phyloP scores from a whole-genome alignment of 805 yeast species.

The Monosporozyma solicola region DNA sequence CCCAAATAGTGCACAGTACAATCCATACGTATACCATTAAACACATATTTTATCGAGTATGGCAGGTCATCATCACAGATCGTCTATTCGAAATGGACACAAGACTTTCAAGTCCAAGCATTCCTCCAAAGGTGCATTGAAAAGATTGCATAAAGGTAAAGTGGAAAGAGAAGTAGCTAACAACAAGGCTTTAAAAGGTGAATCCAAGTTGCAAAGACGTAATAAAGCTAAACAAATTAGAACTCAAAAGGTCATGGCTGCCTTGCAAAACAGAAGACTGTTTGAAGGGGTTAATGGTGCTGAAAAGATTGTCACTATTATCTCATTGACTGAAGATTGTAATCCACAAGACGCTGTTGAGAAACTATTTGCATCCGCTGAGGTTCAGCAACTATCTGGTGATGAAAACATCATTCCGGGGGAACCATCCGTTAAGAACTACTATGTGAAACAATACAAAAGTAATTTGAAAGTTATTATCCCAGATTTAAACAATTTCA shows the following conservation, averaged over 20 bases:
- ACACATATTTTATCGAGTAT: slow-evolving; percentile 22
- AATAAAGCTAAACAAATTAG: slow-evolving; percentile 72
- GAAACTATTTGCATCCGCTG: slow-evolving; percentile 20
- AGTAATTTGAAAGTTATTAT: slow-evolving; percentile 62
- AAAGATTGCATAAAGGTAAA: slow-evolving; percentile 75
- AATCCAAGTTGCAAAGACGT: slow-evolving; percentile 57
- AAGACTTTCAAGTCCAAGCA: slow-evolving; percentile 90
- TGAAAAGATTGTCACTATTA: slow-evolving; percentile 72
- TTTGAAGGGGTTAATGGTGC: slow-evolving; percentile 78
- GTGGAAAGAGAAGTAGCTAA: slow-evolving; percentile 56
- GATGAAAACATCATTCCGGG: slow-evolving; percentile 29
- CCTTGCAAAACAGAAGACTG: slow-evolving; percentile 51
- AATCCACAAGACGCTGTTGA: slow-evolving; percentile 44
- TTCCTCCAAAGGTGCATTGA: slow-evolving; percentile 79
- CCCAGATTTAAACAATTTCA: slow-evolving; percentile 58
- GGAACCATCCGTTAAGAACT: slow-evolving; percentile 34
- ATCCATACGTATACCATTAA: not conserved
- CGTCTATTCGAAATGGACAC: slow-evolving; percentile 74
- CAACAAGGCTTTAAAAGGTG: slow-evolving; percentile 25
- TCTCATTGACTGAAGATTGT: slow-evolving; percentile 71
- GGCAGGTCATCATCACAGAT: slow-evolving; percentile 79
- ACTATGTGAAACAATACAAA: slow-evolving; percentile 58
- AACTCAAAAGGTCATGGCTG: slow-evolving; percentile 55
- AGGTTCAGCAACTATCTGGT: slow-evolving; percentile 24
- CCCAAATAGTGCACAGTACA: too few species aligned